Evolutionary conservation across 2,329 filamentous ascomycete genomes (phyloP).

Genomic region (Ophiognomonia clavigignenti-juglandacearum): DNA sequence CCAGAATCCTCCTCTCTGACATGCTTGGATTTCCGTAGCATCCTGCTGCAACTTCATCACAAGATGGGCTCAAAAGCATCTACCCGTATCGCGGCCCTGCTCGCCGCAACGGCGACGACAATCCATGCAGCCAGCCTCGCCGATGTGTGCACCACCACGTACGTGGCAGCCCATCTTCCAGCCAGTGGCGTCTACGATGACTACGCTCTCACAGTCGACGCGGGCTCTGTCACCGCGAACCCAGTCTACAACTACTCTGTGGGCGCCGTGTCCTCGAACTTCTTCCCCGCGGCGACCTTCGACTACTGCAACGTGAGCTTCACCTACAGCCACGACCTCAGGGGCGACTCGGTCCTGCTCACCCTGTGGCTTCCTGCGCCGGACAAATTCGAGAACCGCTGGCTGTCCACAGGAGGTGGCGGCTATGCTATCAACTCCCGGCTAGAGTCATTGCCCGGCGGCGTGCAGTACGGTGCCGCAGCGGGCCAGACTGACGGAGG

Average conservation of each 20-base stretch:
- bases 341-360: conserved; percentile 26
- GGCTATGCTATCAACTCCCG: conserved; percentile 39
- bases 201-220: conserved; percentile 16
- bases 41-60: not conserved
- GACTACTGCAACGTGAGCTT: conserved; percentile 33
- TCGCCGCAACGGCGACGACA: conserved; percentile 13
- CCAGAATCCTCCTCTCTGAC: too few species aligned
- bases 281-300: conserved; percentile 24
- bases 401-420: conserved; percentile 40
- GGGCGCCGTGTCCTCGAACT: conserved; percentile 19
- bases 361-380: conserved; percentile 35
- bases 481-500: conserved; percentile 45
- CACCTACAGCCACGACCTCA: conserved; percentile 28
- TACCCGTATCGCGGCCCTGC: conserved; percentile 12
- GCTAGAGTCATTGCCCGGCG: conserved; percentile 28
- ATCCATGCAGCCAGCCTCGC: conserved; percentile 24
- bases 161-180: conserved; percentile 36
- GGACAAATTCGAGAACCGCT: conserved; percentile 39
- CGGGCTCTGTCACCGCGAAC: conserved; percentile 30
- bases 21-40: not conserved
- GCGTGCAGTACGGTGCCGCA: conserved; percentile 41
- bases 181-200: conserved; percentile 17
- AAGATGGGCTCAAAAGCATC: conserved; percentile 19
- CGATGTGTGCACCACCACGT: conserved; percentile 36
- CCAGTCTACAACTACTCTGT: conserved; percentile 29